phyloP scores from a whole-genome alignment of 352 stramenopile species.

The Globisporangium alternatum region DNA sequence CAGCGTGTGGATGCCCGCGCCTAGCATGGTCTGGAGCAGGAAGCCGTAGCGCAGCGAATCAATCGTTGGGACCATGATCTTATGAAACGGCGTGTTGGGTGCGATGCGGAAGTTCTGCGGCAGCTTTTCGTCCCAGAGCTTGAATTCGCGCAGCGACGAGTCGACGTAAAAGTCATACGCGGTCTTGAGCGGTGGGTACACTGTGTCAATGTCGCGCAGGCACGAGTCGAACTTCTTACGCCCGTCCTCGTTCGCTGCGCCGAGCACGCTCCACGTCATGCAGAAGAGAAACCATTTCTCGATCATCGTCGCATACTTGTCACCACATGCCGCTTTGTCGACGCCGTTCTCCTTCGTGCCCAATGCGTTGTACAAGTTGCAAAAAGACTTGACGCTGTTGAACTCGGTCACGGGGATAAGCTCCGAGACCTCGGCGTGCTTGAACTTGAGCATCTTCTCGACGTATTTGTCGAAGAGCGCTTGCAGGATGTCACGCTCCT shows the following conservation, averaged over 20 bases:
- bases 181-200: constrained; percentile 90
- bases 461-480: constrained; percentile 82
- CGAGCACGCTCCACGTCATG: constrained; percentile 85
- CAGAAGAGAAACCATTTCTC: constrained; percentile 88
- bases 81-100: constrained; percentile 73
- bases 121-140: constrained; percentile 83
- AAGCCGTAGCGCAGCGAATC: constrained; percentile 84
- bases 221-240: constrained; percentile 86
- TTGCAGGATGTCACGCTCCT: constrained; percentile 70
- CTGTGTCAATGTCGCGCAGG: constrained; percentile 89
- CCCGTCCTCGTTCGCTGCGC: constrained; percentile 80
- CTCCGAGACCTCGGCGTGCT: constrained; percentile 59
- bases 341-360: constrained; percentile 69
- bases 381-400: constrained; percentile 82
- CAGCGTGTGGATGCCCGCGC: constrained; percentile 71
- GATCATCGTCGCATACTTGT: constrained; percentile 64
- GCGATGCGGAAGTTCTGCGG: constrained; percentile 71
- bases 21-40: constrained; percentile 75
- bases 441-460: constrained; percentile 70
- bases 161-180: constrained; percentile 94
- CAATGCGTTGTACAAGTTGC: constrained; percentile 82
- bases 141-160: constrained; percentile 65
- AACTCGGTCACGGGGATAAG: constrained; percentile 78
- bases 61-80: constrained; percentile 87
- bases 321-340: constrained; percentile 52